Evolutionary conservation across 371 early-diverging fungal genomes (phyloP).

Genomic region (Mucor sp.): DNA sequence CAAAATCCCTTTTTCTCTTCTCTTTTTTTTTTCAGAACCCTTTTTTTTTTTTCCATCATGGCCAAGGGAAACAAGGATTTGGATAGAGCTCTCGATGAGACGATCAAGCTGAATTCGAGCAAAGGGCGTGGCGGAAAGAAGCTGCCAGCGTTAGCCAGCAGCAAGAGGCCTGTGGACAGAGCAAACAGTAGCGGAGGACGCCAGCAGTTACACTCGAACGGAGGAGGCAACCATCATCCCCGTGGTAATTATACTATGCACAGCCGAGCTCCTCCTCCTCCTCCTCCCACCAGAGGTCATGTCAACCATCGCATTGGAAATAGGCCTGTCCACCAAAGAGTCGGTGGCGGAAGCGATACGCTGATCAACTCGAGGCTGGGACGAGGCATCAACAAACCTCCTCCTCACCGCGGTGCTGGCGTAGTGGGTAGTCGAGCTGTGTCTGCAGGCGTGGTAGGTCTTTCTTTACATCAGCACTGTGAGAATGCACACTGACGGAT

Average conservation of each 20-base stretch:
- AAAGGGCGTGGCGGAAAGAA: background rate
- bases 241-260: background rate
- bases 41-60: background rate
- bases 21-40: background rate
- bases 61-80: slow-evolving; percentile 14
- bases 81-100: slow-evolving; percentile 23
- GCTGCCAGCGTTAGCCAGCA: background rate
- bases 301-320: background rate
- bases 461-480: background rate
- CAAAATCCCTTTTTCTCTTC: background rate
- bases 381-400: background rate
- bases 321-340: background rate
- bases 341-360: background rate
- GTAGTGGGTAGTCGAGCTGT: background rate
- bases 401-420: background rate
- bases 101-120: slow-evolving; percentile 4
- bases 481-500: too few species aligned
- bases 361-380: slow-evolving; percentile 7
- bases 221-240: background rate
- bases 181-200: background rate
- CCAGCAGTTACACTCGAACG: background rate
- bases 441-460: background rate
- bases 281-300: background rate
- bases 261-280: background rate
- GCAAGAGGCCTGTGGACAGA: background rate